A percentile compares a stretch with the other conserved stretches of the same genome.
phyloP scores from a whole-genome alignment of 2,329 filamentous ascomycete species.

The Alternaria tenuissima region DNA sequence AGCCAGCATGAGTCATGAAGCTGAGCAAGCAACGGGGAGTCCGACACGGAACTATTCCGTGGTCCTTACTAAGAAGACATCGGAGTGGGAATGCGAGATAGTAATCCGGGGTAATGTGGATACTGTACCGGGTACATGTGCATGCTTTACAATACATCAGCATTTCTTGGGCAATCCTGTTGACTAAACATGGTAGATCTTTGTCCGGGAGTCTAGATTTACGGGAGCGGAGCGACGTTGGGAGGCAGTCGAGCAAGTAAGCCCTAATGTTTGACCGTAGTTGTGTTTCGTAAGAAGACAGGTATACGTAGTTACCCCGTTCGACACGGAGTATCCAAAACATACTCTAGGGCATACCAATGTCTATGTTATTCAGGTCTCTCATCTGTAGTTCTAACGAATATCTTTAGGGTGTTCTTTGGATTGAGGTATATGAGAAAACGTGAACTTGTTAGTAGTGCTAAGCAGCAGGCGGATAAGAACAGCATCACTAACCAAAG shows the following conservation, averaged over 20 bases:
- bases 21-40: background rate
- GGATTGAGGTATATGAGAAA: background rate
- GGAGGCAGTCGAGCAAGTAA: background rate
- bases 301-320: background rate
- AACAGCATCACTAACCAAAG: background rate
- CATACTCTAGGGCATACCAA: background rate
- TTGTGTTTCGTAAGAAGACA: background rate
- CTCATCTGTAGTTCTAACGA: background rate
- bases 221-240: slow-evolving; percentile 1
- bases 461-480: background rate
- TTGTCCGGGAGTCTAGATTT: background rate
- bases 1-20: background rate
- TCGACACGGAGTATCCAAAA: too few relatives aligned
- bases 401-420: background rate
- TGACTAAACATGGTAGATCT: background rate
- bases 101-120: background rate
- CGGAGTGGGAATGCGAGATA: background rate
- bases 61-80: background rate
- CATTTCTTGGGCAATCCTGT: background rate
- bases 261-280: background rate
- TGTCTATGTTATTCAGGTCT: background rate
- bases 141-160: background rate
- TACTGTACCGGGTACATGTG: too few relatives aligned
- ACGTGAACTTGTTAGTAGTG: background rate
- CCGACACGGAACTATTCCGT: background rate